Percentiles rank a stretch among this genome's conserved stretches.
phyloP scores from a whole-genome alignment of 148 eudicot species.

The Simmondsia chinensis region DNA sequence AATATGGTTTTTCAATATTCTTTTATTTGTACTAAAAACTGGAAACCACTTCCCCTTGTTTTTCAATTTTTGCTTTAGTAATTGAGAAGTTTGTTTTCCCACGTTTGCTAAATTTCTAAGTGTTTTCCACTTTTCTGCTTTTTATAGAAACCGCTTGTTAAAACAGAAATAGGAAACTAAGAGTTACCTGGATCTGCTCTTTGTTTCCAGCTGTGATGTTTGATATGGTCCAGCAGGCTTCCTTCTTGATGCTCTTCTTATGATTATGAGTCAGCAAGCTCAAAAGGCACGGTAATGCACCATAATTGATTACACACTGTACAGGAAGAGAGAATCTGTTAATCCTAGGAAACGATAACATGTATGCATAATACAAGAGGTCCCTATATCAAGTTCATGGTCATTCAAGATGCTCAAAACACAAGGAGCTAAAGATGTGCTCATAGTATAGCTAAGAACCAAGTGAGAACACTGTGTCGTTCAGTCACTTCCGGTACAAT shows the following conservation, averaged over 20 bases:
- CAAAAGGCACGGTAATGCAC: slow-evolving; percentile 51
- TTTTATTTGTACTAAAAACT: too few relatives aligned
- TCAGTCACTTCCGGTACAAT: too few relatives aligned
- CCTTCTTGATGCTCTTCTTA: slow-evolving; percentile 82
- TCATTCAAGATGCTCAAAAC: background rate
- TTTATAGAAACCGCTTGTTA: background rate
- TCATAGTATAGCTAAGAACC: background rate
- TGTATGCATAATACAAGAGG: background rate
- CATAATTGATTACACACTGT: slow-evolving; percentile 57
- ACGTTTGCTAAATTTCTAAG: too few relatives aligned
- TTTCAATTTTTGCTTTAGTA: too few relatives aligned
- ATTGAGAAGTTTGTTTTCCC: too few relatives aligned
- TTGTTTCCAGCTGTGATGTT: slow-evolving; percentile 78
- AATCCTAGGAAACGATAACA: background rate
- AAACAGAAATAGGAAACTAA: background rate
- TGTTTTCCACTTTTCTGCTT: too few relatives aligned
- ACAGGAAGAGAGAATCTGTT: background rate
- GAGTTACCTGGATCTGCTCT: slow-evolving; percentile 60
- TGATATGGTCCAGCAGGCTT: slow-evolving; percentile 84
- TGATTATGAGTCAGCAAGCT: slow-evolving; percentile 55
- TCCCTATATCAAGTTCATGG: background rate
- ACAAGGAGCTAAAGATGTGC: background rate
- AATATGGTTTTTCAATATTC: too few relatives aligned
- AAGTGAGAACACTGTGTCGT: too few relatives aligned
- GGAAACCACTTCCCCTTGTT: too few relatives aligned